Evolutionary conservation across 306 rosid species (phyloP), one percentile per base, ranked within the genome.

Genomic region (Heteromeles arbutifolia): DNA sequence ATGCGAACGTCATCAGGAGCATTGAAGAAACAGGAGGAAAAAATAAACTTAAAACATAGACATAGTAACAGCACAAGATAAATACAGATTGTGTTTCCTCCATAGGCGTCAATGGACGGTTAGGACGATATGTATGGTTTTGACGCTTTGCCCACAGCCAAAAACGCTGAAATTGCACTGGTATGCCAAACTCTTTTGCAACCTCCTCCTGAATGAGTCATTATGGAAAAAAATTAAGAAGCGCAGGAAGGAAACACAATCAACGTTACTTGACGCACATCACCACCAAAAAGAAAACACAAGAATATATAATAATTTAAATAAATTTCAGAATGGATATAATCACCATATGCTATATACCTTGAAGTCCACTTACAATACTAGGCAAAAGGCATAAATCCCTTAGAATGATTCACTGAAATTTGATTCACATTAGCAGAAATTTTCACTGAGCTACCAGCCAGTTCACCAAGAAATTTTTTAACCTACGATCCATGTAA

Each of bases 61-160:
- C 68, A 32, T 28, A 29, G 22, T 52, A 81, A 43, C 74, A 79
- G 77, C 56, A 79, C 69, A 71, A 73, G 73, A 82, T 69, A 78
- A 48, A 81, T 86, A 93, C 97, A 61, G 90, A 81, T 85, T 89
- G 97, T 68, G 88, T 63, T 89, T 91, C 97, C 78, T 90, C 96
- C 63, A 78, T 25, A 41, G 80, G 86, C 13, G 89, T 91, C 85
- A 89, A 78, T 78, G 92, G 98, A 58, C 97, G 86, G 69, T 83
- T 84, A 57, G 96, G 98, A 67, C 98, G 93, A 81, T 93, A 93
- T 5, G 98, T 91, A 72, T 89, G 90, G 80, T 93, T 93, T 75
- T 85, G 89, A 25, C 97, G 93, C 86, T 88, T 88, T 22, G 89
- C 98, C 98, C 98, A 93, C 57, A 93, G 54, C 98, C 98, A 93